Percentiles rank a stretch among this genome's conserved stretches.
Evolutionary conservation across 768 basidiomycete species (phyloP).

Genomic region (Hygrophorus russula): DNA sequence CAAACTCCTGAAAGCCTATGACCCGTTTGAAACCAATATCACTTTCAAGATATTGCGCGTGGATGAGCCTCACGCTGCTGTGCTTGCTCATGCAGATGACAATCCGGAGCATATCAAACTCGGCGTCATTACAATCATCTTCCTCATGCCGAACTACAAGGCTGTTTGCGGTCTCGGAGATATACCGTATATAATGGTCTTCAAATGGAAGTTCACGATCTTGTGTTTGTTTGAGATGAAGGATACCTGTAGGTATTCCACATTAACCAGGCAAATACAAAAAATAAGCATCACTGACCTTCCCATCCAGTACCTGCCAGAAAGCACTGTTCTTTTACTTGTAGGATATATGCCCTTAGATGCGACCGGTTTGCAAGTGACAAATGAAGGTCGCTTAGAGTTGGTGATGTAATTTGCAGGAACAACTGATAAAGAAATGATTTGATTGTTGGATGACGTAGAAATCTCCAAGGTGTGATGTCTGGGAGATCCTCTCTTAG

Average conservation of each 20-base stretch:
- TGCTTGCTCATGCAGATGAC: slow-evolving; percentile 16
- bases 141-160: slow-evolving; percentile 4
- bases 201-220: slow-evolving; percentile 5
- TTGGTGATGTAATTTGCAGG: no score
- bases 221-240: slow-evolving; percentile 9
- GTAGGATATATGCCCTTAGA: slow-evolving; percentile 12
- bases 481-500: slow-evolving; percentile 13
- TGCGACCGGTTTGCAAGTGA: slow-evolving; percentile 16
- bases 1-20: slow-evolving; percentile 18
- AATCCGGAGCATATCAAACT: slow-evolving; percentile 7
- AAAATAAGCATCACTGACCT: no score
- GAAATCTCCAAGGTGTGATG: slow-evolving; percentile 13
- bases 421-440: slow-evolving; percentile 6
- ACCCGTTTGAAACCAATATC: slow-evolving; percentile 17
- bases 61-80: slow-evolving; percentile 10
- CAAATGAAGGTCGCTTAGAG: slow-evolving; percentile 14
- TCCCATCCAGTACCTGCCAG: slow-evolving; percentile 15
- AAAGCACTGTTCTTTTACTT: slow-evolving; percentile 7
- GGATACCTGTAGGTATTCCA: slow-evolving; percentile 5
- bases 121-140: slow-evolving; percentile 8
- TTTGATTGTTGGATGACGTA: slow-evolving; percentile 12
- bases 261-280: neutral
- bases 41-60: slow-evolving; percentile 14
- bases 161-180: slow-evolving; percentile 3
- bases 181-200: slow-evolving; percentile 12